phyloP scores from a whole-genome alignment of 192 early-diverging fungal species.

The Coemansia sp. region DNA sequence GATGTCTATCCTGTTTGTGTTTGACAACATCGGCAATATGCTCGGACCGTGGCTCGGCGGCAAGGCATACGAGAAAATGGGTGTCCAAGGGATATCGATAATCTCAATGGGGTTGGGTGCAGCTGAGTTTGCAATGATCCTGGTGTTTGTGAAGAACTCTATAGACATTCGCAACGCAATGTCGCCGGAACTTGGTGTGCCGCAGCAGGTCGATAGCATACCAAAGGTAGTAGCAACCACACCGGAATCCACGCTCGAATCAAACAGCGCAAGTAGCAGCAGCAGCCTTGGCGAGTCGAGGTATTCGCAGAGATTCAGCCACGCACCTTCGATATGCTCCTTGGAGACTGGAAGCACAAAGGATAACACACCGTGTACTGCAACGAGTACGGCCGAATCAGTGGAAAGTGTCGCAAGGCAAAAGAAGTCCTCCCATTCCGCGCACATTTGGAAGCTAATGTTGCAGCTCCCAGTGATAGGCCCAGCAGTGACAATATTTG shows the following conservation, averaged over 20 bases:
- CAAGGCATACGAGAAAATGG: conserved; percentile 43
- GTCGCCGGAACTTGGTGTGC: background rate
- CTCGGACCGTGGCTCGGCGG: conserved; percentile 46
- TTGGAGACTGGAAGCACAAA: background rate
- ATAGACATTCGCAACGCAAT: conserved; percentile 27
- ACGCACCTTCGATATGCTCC: background rate
- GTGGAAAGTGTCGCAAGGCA: background rate
- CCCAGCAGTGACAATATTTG: conserved; percentile 45
- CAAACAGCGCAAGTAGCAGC: conserved; percentile 3
- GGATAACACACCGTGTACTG: background rate
- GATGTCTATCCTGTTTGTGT: conserved; percentile 47
- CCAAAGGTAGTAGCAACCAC: background rate
- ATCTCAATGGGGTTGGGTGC: conserved; percentile 40
- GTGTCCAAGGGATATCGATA: conserved; percentile 41
- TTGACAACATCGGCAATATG: conserved; percentile 54
- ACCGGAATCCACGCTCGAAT: conserved; percentile 5
- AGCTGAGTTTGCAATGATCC: conserved; percentile 26
- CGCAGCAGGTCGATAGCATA: background rate
- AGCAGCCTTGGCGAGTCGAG: background rate
- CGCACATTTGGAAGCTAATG: conserved; percentile 24
- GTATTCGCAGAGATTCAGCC: background rate
- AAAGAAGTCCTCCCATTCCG: background rate
- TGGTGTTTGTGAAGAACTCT: conserved; percentile 49
- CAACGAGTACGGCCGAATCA: background rate
- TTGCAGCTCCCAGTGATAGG: conserved; percentile 37